Evolutionary conservation across 345 rosid genomes (phyloP).

Genomic region (Citropsis articulata): DNA sequence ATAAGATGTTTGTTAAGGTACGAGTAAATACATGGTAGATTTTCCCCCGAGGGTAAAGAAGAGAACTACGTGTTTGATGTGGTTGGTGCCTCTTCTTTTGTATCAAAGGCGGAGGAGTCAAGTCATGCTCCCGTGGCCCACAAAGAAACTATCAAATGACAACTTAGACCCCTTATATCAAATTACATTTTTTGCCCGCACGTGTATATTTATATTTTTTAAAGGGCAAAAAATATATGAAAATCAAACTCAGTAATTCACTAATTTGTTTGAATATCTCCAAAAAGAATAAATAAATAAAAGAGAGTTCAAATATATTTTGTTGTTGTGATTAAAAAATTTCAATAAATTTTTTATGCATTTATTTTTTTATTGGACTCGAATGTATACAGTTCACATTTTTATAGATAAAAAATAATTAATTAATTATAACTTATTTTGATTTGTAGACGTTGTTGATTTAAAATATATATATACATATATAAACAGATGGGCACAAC

Average conservation of each 20-base stretch:
- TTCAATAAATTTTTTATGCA: too few species aligned
- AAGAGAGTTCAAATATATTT: background rate
- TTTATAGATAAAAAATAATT: too few species aligned
- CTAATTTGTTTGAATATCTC: background rate
- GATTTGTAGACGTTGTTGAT: too few species aligned
- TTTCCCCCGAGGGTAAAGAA: background rate
- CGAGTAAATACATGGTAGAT: background rate
- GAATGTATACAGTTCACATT: too few species aligned
- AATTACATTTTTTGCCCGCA: background rate
- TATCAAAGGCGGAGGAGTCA: background rate
- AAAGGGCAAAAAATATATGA: background rate
- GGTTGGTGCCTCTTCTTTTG: background rate
- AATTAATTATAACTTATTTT: too few species aligned
- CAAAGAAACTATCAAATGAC: background rate
- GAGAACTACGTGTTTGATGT: conserved; percentile 17
- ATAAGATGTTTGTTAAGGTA: background rate
- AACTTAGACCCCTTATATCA: background rate
- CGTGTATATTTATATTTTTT: too few species aligned
- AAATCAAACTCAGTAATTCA: background rate
- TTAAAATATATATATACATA: too few species aligned
- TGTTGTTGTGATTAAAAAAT: background rate
- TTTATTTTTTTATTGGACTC: too few species aligned
- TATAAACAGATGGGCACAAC: too few species aligned
- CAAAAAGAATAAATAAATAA: background rate
- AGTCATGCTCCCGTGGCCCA: background rate